These are phyloP conservation scores for Triglochin maritima DNA, from an alignment of 106 monocot species.

Conservation along the genomic window DNA sequence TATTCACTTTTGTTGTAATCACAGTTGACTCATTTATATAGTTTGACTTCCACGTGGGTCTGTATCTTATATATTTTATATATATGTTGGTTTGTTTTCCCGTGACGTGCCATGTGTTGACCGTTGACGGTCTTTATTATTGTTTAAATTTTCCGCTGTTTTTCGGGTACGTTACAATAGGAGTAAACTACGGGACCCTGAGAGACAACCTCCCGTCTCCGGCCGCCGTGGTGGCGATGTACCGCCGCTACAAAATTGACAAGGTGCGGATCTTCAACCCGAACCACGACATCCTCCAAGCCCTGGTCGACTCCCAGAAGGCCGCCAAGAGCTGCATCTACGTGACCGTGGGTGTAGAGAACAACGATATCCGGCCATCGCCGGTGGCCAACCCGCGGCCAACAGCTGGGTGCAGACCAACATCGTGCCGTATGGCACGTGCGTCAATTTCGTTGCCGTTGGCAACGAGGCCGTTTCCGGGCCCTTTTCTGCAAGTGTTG, in stretches of 20 bases:
- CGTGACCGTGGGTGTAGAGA: conserved; percentile 7
- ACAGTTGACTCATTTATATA: too few species aligned
- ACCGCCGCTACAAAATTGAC: conserved; percentile 3
- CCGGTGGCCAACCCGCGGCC: conserved; percentile 2
- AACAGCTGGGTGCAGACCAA: conserved; percentile 7
- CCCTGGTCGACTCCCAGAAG: conserved; percentile 2
- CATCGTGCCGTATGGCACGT: conserved; percentile 3
- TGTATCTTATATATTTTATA: too few species aligned
- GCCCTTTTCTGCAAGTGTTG: conserved; percentile 6
- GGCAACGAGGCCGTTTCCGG: conserved; percentile 45
- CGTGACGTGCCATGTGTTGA: too few species aligned
- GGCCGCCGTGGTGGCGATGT: conserved; percentile 7
- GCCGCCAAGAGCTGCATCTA: not conserved
- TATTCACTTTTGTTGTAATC: too few species aligned
- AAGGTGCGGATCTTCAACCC: conserved; percentile 17
- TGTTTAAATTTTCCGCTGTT: too few species aligned
- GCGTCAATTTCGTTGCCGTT: conserved; percentile 24
- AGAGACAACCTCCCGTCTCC: conserved; percentile 9
- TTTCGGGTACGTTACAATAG: too few species aligned
- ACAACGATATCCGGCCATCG: conserved; percentile 6
- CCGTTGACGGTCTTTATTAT: too few species aligned
- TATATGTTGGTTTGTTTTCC: too few species aligned
- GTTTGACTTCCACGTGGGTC: too few species aligned
- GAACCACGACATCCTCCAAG: not conserved
- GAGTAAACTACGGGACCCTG: conserved; percentile 11